A percentile compares a stretch with the other conserved stretches of the same genome.
phyloP scores from a whole-genome alignment of 2,329 filamentous ascomycete genomes.

The Anthostomella pinea region DNA sequence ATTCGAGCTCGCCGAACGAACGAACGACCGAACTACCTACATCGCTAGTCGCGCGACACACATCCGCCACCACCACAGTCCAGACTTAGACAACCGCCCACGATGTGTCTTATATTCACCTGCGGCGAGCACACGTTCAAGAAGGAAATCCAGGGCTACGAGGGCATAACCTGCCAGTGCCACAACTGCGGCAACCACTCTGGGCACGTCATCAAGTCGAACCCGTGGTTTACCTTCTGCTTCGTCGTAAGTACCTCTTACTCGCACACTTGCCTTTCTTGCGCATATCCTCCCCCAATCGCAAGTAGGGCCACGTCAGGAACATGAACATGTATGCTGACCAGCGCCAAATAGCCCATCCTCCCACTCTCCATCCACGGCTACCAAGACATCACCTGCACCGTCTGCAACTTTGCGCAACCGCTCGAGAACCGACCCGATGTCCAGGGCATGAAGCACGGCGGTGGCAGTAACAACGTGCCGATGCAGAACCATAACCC shows the following conservation, averaged over 20 bases:
- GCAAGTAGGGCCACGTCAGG: not conserved
- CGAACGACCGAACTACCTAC: no score
- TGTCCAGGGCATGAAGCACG: conserved; percentile 50
- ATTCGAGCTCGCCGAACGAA: no score
- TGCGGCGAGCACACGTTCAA: conserved; percentile 62
- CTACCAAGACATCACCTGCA: conserved; percentile 68
- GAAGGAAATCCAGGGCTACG: conserved; percentile 58
- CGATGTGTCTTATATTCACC: conserved; percentile 61
- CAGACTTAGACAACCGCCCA: conserved; percentile 6
- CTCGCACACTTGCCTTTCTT: not conserved
- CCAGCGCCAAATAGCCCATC: conserved; percentile 50
- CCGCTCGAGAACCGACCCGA: conserved; percentile 57
- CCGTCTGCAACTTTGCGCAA: conserved; percentile 75
- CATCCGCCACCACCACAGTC: not conserved
- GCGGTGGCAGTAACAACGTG: conserved; percentile 38
- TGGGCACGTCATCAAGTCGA: conserved; percentile 58
- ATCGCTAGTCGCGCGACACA: not conserved
- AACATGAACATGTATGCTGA: conserved; percentile 5
- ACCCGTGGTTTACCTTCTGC: conserved; percentile 78
- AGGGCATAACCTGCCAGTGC: conserved; percentile 60
- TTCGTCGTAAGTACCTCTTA: conserved; percentile 55
- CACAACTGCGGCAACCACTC: conserved; percentile 66
- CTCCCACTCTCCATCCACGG: conserved; percentile 67
- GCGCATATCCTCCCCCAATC: not conserved
- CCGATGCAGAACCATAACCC: conserved; percentile 34